Evolutionary conservation across 352 stramenopile species (phyloP), one percentile per base, ranked within the genome.

Genomic region (Globisporangium radiosum): DNA sequence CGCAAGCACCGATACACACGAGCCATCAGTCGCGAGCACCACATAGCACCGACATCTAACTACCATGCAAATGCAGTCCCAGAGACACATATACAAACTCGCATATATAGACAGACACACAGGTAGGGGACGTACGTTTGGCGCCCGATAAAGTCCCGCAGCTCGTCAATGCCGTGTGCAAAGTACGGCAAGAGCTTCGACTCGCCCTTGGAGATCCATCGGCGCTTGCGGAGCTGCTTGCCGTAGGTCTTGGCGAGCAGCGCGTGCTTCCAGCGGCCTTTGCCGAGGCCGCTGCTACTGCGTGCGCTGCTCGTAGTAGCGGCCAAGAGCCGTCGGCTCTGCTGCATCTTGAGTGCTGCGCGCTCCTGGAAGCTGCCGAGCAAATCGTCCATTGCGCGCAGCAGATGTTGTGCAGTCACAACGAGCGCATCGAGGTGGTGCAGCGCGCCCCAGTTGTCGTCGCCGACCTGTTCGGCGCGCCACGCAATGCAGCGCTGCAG

Each of bases 261-360:
- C 9, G 77, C 71, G 50, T 63, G 88, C 9, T 65, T 47, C 82
- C 82, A 90, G 0, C 70, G 70, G 40, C 54, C 47, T 39, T 57
- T 62, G 4, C 37, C 55, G 8, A 54, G 7, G 15, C 39, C 14
- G 13, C 10, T 17, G 54, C 10, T 17, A 7, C 36, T 25, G 40
- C 56, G 47, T 5, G 1, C 43, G n/a, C 48, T 47, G 68, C 37
- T 65, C 63, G 47, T 7, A 2, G 62, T 62, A 25, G 25, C 25
- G 8, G 39, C 10, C 3, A 65, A 7, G 4, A 65, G 17, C 0
- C 53, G 40, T 7, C 53, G 39, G 60, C 71, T 70, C 37, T 51
- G 58, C 59, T 92, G 82, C 72, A 92, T 87, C 58, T 87, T 88
- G 33, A 92, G 43, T 48, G 85, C 57, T 0, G 89, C 70, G 10